Conservation (phyloP, 164 flowering plant genomes). For the Akebia trifoliata region DNA sequence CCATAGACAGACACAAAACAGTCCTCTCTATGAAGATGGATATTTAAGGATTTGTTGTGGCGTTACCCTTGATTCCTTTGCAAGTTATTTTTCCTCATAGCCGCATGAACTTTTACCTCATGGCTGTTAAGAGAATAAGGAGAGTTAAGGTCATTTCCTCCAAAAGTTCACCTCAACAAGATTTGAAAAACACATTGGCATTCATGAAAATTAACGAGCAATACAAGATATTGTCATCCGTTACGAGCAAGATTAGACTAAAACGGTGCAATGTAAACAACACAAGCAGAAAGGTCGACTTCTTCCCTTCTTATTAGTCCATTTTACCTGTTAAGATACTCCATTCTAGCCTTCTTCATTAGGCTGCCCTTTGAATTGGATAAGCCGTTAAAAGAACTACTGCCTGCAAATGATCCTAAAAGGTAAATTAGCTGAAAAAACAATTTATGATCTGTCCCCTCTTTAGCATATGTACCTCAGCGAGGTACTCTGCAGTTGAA, state of each 20-base stretch:
- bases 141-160: not conserved
- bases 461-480: not conserved
- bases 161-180: not conserved
- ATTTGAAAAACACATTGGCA: not conserved
- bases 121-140: slow-evolving; percentile 37
- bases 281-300: not conserved
- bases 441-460: not conserved
- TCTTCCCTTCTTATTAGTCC: not conserved
- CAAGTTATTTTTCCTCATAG: slow-evolving; percentile 46
- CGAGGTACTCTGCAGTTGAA: slow-evolving; percentile 7
- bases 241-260: too few relatives aligned
- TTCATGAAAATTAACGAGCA: not conserved
- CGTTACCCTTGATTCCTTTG: slow-evolving; percentile 42
- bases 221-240: too few relatives aligned
- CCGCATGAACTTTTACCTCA: slow-evolving; percentile 55
- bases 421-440: slow-evolving; percentile 11
- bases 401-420: slow-evolving; percentile 30
- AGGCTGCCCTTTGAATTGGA: slow-evolving; percentile 59
- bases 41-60: not conserved
- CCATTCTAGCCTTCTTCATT: slow-evolving; percentile 84
- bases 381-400: slow-evolving; percentile 37
- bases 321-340: slow-evolving; percentile 61
- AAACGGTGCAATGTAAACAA: too few relatives aligned
- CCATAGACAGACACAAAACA: not conserved
- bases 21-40: not conserved